A percentile compares a stretch with the other conserved stretches of the same genome.
Conservation (phyloP, 2,329 filamentous ascomycete species). For the Aspergillus tanneri region DNA sequence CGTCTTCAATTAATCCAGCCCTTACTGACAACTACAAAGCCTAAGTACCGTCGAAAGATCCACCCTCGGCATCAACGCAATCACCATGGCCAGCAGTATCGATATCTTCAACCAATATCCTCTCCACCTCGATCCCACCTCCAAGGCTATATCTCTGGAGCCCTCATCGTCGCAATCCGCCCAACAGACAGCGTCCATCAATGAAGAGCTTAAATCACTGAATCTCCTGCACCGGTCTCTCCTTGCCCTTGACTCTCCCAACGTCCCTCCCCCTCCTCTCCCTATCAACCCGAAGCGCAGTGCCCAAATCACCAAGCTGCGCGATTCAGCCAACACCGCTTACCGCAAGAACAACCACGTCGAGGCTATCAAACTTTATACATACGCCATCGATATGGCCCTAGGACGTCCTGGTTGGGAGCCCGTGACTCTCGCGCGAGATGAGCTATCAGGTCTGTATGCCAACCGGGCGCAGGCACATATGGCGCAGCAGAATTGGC, state of each 20-base stretch:
- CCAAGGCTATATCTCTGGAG: constrained; percentile 67
- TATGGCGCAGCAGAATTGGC: constrained; percentile 79
- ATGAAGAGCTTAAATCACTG: constrained; percentile 67
- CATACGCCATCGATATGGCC: constrained; percentile 87
- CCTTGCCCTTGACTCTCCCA: constrained; percentile 62
- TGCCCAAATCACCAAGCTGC: constrained; percentile 84
- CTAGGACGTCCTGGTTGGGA: constrained; percentile 82
- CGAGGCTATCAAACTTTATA: constrained; percentile 79
- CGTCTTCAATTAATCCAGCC: background rate
- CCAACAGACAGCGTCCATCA: constrained; percentile 52
- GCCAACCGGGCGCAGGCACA: constrained; percentile 87
- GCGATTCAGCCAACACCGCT: constrained; percentile 78
- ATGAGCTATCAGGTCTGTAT: constrained; percentile 78
- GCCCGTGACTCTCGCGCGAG: constrained; percentile 74
- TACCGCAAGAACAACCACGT: constrained; percentile 74
- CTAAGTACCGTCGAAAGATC: background rate
- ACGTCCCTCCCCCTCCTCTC: constrained; percentile 78
- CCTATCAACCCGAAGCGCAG: constrained; percentile 91
- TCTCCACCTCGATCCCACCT: constrained; percentile 74
- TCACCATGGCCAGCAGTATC: constrained; percentile 32
- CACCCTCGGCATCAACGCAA: background rate
- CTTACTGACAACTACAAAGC: background rate
- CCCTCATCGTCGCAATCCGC: constrained; percentile 43
- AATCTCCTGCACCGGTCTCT: constrained; percentile 76
- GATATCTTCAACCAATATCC: constrained; percentile 73